Percentiles rank a stretch among this genome's conserved stretches.
Conservation (phyloP, 192 early-diverging fungal species). For the Mortierella antarctica region DNA sequence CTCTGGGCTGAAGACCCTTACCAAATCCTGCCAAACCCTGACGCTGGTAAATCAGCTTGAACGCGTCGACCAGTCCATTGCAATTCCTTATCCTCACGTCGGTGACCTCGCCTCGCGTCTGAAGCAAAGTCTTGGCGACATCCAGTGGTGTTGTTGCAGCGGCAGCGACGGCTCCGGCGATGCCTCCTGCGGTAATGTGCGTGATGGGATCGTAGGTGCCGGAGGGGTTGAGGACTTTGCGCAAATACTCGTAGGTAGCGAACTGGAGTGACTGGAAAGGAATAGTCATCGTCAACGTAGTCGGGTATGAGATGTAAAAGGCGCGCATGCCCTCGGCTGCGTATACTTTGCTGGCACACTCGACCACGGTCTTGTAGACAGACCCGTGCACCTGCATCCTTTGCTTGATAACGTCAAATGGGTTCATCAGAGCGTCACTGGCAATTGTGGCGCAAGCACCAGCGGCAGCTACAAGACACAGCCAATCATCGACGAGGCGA, state of each 20-base stretch:
- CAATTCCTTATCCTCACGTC: conserved; percentile 79
- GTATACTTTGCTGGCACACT: conserved; percentile 78
- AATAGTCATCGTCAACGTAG: conserved; percentile 93
- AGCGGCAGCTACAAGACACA: conserved; percentile 68
- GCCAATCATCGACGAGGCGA: neutral
- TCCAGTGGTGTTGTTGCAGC: conserved; percentile 94
- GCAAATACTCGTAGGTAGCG: conserved; percentile 89
- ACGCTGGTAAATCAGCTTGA: conserved; percentile 78
- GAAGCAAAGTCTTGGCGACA: conserved; percentile 95
- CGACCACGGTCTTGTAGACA: conserved; percentile 72
- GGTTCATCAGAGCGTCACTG: conserved; percentile 94
- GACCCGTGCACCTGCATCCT: conserved; percentile 91
- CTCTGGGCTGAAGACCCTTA: conserved; percentile 81
- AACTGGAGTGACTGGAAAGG: conserved; percentile 97
- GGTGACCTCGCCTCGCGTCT: conserved; percentile 84
- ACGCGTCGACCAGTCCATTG: conserved; percentile 75
- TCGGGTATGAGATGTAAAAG: conserved; percentile 95
- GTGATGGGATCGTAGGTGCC: conserved; percentile 87
- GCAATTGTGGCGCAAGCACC: conserved; percentile 90
- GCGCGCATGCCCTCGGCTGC: conserved; percentile 82
- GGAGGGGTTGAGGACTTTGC: conserved; percentile 83
- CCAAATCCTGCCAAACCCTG: conserved; percentile 84
- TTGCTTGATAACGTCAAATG: conserved; percentile 98
- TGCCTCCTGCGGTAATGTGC: conserved; percentile 86
- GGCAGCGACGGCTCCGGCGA: conserved; percentile 90